These are phyloP conservation scores for Podochytrium sp. DNA, from an alignment of 192 early-diverging fungal species.

Conservation along the genomic window DNA sequence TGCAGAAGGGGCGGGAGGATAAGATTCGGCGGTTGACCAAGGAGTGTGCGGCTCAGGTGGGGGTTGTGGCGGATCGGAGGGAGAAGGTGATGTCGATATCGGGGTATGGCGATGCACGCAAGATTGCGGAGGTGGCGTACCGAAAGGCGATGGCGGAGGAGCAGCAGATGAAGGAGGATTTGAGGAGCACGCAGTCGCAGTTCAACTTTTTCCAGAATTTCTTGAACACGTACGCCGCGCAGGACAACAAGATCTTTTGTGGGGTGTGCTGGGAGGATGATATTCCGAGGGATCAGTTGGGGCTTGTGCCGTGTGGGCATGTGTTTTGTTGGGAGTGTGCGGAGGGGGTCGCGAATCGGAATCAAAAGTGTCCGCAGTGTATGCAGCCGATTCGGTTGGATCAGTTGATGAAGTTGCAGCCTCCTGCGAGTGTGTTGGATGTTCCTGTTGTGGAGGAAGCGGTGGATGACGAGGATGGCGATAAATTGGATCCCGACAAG, in stretches of 20 bases:
- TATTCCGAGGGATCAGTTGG: slow-evolving; percentile 1
- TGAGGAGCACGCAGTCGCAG: slow-evolving; percentile 18
- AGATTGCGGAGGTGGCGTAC: neutral
- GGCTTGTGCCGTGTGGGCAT: slow-evolving; percentile 28
- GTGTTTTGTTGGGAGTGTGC: slow-evolving; percentile 35
- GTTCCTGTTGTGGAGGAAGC: neutral
- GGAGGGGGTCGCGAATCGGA: slow-evolving; percentile 11
- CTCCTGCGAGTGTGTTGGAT: too few relatives aligned
- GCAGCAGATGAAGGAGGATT: slow-evolving; percentile 1
- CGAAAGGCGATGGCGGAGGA: neutral
- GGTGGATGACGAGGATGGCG: neutral
- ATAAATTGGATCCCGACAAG: slow-evolving; percentile 11
- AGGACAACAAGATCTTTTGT: slow-evolving; percentile 8
- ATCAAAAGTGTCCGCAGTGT: slow-evolving; percentile 9
- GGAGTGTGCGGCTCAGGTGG: neutral
- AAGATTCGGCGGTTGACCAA: neutral
- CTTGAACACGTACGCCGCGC: neutral
- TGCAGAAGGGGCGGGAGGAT: slow-evolving; percentile 8
- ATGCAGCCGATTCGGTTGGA: neutral
- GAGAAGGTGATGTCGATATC: neutral
- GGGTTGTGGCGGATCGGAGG: neutral
- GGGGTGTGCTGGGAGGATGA: slow-evolving; percentile 23
- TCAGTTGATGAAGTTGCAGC: slow-evolving; percentile 9
- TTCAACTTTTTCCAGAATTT: slow-evolving; percentile 35
- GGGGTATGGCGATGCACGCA: neutral